A percentile compares a stretch with the other conserved stretches of the same genome.
These are phyloP conservation scores for Cryptococcus maquisensis DNA, from an alignment of 1,284 basidiomycete species.

Conservation along the genomic window DNA sequence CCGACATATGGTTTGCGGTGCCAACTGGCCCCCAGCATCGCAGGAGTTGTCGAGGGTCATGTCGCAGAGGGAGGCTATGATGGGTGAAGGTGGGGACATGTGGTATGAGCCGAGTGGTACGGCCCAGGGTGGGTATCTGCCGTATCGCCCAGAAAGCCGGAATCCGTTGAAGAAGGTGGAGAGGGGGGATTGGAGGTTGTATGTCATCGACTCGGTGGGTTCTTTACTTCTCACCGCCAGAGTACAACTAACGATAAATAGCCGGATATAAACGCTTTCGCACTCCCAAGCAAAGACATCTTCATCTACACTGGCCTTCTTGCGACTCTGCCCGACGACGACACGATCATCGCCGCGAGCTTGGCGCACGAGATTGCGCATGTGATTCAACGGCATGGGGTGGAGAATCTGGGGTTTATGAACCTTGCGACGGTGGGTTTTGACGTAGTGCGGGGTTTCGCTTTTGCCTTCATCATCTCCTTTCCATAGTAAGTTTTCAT, in stretches of 20 bases:
- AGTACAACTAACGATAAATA: constrained; percentile 14
- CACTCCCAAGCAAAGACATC: constrained; percentile 53
- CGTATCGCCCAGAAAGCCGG: constrained; percentile 42
- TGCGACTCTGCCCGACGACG: constrained; percentile 48
- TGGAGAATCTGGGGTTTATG: constrained; percentile 54
- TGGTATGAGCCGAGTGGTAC: constrained; percentile 44
- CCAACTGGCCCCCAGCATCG: constrained; percentile 45
- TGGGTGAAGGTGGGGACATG: background rate
- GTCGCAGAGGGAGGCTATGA: constrained; percentile 26
- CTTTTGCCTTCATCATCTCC: constrained; percentile 53
- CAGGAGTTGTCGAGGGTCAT: constrained; percentile 32
- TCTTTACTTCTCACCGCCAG: background rate
- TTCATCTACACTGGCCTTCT: constrained; percentile 55
- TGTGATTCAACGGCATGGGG: constrained; percentile 52
- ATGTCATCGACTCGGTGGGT: constrained; percentile 51
- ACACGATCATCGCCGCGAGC: constrained; percentile 52
- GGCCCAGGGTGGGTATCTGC: constrained; percentile 44
- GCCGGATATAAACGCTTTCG: constrained; percentile 54
- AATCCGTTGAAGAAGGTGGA: constrained; percentile 51
- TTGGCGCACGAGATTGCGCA: constrained; percentile 54
- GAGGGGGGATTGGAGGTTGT: constrained; percentile 51
- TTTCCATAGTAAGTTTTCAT: constrained; percentile 48
- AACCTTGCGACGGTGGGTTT: constrained; percentile 53
- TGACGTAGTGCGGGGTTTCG: constrained; percentile 53
- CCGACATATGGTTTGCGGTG: constrained; percentile 45